phyloP scores from a whole-genome alignment of 148 eudicot species.

The Fagopyrum homotropicum region DNA sequence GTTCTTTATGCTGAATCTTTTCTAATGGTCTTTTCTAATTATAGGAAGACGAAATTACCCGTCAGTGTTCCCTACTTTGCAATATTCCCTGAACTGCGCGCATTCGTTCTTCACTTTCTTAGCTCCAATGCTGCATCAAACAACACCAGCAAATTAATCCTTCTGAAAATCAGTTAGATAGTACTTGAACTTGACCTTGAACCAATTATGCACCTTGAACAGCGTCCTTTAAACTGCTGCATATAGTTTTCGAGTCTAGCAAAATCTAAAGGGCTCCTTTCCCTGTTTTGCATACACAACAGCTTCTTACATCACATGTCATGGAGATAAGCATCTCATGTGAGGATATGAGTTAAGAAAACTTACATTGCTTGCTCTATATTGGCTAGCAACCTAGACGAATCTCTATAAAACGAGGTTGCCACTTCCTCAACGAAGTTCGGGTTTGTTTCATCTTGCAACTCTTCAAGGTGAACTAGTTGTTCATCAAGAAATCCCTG shows the following conservation, averaged over 20 bases:
- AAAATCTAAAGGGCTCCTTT: slow-evolving; percentile 66
- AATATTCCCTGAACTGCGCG: slow-evolving; percentile 70
- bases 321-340: neutral
- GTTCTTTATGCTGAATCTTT: too few relatives aligned
- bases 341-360: neutral
- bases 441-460: slow-evolving; percentile 87
- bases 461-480: slow-evolving; percentile 81
- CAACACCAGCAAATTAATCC: neutral
- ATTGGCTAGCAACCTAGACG: slow-evolving; percentile 53
- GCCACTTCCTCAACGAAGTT: slow-evolving; percentile 91
- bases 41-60: slow-evolving; percentile 43
- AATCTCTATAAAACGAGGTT: slow-evolving; percentile 73
- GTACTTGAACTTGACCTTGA: neutral
- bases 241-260: slow-evolving; percentile 59
- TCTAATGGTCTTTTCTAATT: too few relatives aligned
- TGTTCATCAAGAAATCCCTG: slow-evolving; percentile 92
- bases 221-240: slow-evolving; percentile 92
- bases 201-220: slow-evolving; percentile 54
- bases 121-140: slow-evolving; percentile 80
- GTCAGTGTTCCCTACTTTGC: slow-evolving; percentile 64
- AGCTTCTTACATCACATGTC: neutral
- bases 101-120: slow-evolving; percentile 76
- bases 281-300: slow-evolving; percentile 30
- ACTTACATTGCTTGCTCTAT: slow-evolving; percentile 77
- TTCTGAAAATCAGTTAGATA: neutral